A percentile compares a stretch with the other conserved stretches of the same genome.
These are phyloP conservation scores for Botrytis hyacinthi DNA, from an alignment of 2,329 filamentous ascomycete genomes.

Conservation along the genomic window DNA sequence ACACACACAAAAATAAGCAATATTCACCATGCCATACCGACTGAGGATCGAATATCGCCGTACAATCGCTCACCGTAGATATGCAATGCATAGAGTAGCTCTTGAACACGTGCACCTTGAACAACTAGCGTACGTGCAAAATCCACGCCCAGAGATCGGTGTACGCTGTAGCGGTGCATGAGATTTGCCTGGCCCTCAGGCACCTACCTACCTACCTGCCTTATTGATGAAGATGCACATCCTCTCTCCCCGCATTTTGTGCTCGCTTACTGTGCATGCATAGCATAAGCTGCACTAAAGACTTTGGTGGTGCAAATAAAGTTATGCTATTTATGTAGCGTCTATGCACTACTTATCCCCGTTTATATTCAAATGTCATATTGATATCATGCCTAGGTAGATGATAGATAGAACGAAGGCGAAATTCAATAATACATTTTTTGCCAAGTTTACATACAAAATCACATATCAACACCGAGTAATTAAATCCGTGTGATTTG, in stretches of 20 bases:
- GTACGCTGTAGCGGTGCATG: not conserved
- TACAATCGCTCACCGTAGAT: not conserved
- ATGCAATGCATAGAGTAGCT: not conserved
- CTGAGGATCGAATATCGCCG: not conserved
- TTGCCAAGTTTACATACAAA: not conserved
- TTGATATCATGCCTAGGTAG: not conserved
- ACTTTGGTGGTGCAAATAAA: conserved; percentile 3
- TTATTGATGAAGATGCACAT: not conserved
- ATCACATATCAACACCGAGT: not conserved
- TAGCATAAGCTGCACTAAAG: not conserved
- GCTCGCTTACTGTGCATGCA: not conserved
- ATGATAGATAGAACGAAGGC: not conserved
- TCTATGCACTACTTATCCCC: conserved; percentile 3
- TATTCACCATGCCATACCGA: not conserved
- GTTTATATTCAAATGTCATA: not conserved
- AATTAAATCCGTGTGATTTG: not conserved
- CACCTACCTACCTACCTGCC: not conserved
- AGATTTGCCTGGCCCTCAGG: not conserved
- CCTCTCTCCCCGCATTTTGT: conserved; percentile 6
- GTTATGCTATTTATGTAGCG: conserved; percentile 13
- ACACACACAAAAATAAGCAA: not conserved
- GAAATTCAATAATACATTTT: not conserved
- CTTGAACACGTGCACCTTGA: not conserved
- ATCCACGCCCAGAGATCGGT: not conserved
- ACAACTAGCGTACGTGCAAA: not conserved